Percentiles rank a stretch among this genome's conserved stretches.
Conservation (phyloP, 306 rosid species). For the Rosa rugosa region DNA sequence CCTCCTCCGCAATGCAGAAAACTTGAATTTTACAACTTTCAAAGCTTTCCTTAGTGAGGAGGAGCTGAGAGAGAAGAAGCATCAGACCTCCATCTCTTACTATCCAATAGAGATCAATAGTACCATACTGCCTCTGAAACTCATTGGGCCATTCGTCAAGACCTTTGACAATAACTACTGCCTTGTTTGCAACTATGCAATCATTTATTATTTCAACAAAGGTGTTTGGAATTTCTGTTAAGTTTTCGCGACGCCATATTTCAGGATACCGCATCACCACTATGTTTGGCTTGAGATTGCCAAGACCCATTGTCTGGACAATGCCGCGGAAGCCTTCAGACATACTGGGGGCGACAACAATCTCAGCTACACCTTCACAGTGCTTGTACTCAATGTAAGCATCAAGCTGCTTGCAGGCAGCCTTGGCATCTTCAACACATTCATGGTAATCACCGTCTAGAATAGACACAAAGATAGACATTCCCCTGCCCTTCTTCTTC, state of each 20-base stretch:
- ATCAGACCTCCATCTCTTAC: slow-evolving; percentile 99
- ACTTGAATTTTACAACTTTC: slow-evolving; percentile 99
- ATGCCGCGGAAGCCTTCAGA: slow-evolving; percentile 94
- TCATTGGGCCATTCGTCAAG: slow-evolving; percentile 98
- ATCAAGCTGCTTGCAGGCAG: slow-evolving; percentile 88
- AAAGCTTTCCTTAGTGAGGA: slow-evolving; percentile 88
- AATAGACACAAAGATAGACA: slow-evolving; percentile 93
- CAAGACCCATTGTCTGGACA: slow-evolving; percentile 98
- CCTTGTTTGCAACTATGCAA: slow-evolving; percentile 97
- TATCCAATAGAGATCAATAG: slow-evolving; percentile 96
- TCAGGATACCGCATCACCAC: slow-evolving; percentile 98
- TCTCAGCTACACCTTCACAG: slow-evolving; percentile 99
- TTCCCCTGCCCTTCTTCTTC: slow-evolving; percentile 99
- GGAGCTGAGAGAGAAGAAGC: slow-evolving; percentile 97
- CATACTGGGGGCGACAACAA: slow-evolving; percentile 95
- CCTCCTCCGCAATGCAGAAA: slow-evolving; percentile 97
- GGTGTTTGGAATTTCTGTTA: slow-evolving; percentile 87
- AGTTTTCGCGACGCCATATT: slow-evolving; percentile 97
- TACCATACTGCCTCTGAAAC: slow-evolving; percentile 94
- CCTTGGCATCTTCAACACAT: slow-evolving; percentile 89
- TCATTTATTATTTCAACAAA: slow-evolving; percentile 90
- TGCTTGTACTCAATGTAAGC: slow-evolving; percentile 93
- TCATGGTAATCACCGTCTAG: slow-evolving; percentile 95
- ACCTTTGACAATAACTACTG: slow-evolving; percentile 96
- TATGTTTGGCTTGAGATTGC: slow-evolving; percentile 97